phyloP scores from a whole-genome alignment of 2,329 filamentous ascomycete species.

The Neonectria punicea region DNA sequence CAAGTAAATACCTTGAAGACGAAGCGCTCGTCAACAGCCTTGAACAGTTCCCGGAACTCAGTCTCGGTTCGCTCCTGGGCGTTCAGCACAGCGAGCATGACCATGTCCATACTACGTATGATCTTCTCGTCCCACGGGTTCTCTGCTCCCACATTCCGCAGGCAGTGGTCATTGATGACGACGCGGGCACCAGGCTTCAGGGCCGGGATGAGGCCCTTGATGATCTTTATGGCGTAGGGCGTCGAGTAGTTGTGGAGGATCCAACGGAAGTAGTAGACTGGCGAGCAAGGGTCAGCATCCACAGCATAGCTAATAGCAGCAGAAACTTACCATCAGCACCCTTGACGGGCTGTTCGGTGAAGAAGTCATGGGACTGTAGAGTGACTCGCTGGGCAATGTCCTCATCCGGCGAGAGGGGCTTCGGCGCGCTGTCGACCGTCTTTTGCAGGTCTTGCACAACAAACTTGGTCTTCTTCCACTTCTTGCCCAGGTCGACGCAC shows the following conservation, averaged over 20 bases:
- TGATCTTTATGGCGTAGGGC: slow-evolving; percentile 59
- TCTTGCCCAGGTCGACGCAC: slow-evolving; percentile 63
- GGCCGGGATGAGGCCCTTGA: slow-evolving; percentile 62
- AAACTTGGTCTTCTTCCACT: slow-evolving; percentile 62
- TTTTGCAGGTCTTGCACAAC: slow-evolving; percentile 65
- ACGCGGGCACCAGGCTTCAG: slow-evolving; percentile 65
- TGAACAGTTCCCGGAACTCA: slow-evolving; percentile 59
- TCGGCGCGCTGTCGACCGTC: slow-evolving; percentile 59
- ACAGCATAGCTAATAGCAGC: background rate
- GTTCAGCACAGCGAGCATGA: slow-evolving; percentile 64
- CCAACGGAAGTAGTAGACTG: slow-evolving; percentile 68
- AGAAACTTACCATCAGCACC: slow-evolving; percentile 59
- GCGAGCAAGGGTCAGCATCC: slow-evolving; percentile 23
- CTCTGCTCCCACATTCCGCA: slow-evolving; percentile 52
- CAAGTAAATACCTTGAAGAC: slow-evolving; percentile 50
- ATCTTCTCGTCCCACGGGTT: slow-evolving; percentile 58
- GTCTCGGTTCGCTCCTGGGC: slow-evolving; percentile 60
- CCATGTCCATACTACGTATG: slow-evolving; percentile 61
- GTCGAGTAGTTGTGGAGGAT: slow-evolving; percentile 72
- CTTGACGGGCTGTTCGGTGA: slow-evolving; percentile 63
- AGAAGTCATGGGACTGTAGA: slow-evolving; percentile 66
- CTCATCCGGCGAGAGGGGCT: slow-evolving; percentile 52
- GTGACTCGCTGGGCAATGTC: slow-evolving; percentile 53
- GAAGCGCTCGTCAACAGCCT: slow-evolving; percentile 54
- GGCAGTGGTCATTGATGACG: slow-evolving; percentile 58